Evolutionary conservation across 2,329 filamentous ascomycete genomes (phyloP).

Genomic region (Rhytidhysteron rufulum): DNA sequence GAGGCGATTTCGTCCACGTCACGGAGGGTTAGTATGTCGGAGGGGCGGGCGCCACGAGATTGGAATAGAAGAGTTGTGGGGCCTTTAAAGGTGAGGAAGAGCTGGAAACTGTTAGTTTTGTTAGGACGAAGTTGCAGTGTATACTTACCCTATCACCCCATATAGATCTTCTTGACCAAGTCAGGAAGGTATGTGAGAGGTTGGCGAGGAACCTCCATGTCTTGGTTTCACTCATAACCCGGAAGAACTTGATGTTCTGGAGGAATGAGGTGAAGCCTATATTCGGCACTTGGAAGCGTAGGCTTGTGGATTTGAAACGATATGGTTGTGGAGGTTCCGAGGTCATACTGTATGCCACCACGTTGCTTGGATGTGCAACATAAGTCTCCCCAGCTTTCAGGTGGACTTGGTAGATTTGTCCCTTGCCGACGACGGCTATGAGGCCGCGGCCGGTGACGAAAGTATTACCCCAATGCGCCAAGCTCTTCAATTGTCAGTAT

Average conservation of each 20-base stretch:
- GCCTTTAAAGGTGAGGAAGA: conserved; percentile 87
- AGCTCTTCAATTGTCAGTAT: conserved; percentile 49
- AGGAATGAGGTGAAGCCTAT: conserved; percentile 61
- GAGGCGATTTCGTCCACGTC: conserved; percentile 91
- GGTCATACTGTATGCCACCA: conserved; percentile 83
- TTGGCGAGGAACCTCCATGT: conserved; percentile 68
- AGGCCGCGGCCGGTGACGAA: conserved; percentile 84
- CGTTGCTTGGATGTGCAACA: conserved; percentile 83
- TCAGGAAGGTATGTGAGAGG: conserved; percentile 67
- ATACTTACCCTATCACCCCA: conserved; percentile 76
- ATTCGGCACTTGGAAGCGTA: conserved; percentile 75
- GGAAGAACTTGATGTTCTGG: conserved; percentile 69
- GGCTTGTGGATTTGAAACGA: conserved; percentile 72
- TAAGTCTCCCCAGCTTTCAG: conserved; percentile 83
- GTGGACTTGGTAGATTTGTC: conserved; percentile 83
- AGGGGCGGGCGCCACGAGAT: conserved; percentile 74
- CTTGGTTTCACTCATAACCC: conserved; percentile 65
- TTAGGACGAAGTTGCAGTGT: conserved; percentile 2
- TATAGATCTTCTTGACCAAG: conserved; percentile 73
- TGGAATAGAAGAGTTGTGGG: conserved; percentile 84
- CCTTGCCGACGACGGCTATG: conserved; percentile 77
- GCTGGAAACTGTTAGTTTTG: conserved; percentile 34
- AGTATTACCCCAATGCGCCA: conserved; percentile 90
- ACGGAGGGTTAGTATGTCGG: conserved; percentile 70
- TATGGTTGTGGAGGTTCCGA: conserved; percentile 75